phyloP scores from a whole-genome alignment of 2,329 filamentous ascomycete genomes.

The Pezicula carpinea region DNA sequence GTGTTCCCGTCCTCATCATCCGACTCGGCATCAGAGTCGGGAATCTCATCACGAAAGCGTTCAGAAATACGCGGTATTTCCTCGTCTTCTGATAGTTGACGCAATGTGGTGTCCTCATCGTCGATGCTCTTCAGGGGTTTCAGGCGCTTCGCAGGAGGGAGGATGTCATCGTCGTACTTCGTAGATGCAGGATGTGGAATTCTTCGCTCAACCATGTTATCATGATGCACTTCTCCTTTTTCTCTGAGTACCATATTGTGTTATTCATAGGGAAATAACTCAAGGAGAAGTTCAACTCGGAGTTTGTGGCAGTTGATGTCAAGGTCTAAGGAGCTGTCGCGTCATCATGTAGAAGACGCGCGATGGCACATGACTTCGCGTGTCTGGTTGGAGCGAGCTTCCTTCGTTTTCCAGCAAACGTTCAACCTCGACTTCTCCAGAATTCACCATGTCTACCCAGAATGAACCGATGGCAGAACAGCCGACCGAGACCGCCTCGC shows the following conservation, averaged over 20 bases:
- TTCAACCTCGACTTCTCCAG: constrained; percentile 1
- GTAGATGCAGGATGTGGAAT: constrained; percentile 21
- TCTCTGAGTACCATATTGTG: constrained; percentile 18
- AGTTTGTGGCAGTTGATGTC: background rate
- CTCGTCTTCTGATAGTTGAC: constrained; percentile 22
- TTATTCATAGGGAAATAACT: background rate
- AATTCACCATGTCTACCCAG: constrained; percentile 14
- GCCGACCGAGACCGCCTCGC: background rate
- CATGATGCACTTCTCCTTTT: constrained; percentile 9
- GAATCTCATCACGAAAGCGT: constrained; percentile 26
- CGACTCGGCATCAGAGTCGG: constrained; percentile 32
- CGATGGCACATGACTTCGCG: background rate
- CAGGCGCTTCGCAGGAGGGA: constrained; percentile 23
- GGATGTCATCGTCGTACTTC: constrained; percentile 18
- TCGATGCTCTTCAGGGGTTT: constrained; percentile 23
- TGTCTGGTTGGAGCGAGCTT: too few relatives aligned
- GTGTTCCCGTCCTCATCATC: constrained; percentile 26
- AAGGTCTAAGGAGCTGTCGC: background rate
- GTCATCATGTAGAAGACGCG: background rate
- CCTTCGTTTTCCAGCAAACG: background rate
- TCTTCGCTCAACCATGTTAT: constrained; percentile 20
- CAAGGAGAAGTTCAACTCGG: background rate
- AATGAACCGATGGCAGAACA: background rate
- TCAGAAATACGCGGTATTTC: constrained; percentile 5
- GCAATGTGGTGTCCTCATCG: constrained; percentile 14